Conservation (phyloP, 129 eudicot genomes). For the Logfia minima region DNA sequence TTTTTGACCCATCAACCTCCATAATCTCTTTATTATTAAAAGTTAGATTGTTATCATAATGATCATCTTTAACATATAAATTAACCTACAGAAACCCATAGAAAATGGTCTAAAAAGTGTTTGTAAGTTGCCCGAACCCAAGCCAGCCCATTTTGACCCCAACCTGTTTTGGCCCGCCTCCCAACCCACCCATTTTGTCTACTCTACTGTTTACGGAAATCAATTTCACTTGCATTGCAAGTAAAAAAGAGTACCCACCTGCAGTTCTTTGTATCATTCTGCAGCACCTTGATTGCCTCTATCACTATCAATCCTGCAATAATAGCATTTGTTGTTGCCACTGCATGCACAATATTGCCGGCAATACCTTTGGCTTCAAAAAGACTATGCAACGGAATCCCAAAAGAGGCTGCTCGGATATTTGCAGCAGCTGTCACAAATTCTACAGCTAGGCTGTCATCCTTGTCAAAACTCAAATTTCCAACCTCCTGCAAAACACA, state of each 20-base stretch:
- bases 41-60: background rate
- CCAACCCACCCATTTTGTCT: background rate
- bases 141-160: background rate
- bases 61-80: background rate
- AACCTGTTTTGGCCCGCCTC: background rate
- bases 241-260: slow-evolving; percentile 50
- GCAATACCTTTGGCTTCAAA: slow-evolving; percentile 98
- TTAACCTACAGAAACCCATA: background rate
- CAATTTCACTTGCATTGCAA: slow-evolving; percentile 11
- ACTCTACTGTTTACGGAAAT: background rate
- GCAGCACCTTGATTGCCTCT: slow-evolving; percentile 91
- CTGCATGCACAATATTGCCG: slow-evolving; percentile 98
- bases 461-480: slow-evolving; percentile 83
- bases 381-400: slow-evolving; percentile 94
- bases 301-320: slow-evolving; percentile 94
- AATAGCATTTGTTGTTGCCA: slow-evolving; percentile 96
- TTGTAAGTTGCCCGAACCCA: background rate
- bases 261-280: slow-evolving; percentile 60
- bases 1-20: background rate
- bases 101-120: background rate
- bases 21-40: background rate
- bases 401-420: slow-evolving; percentile 90
- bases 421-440: slow-evolving; percentile 99
- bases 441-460: slow-evolving; percentile 92
- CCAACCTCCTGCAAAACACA: slow-evolving; percentile 68